Evolutionary conservation across 2,329 filamentous ascomycete species (phyloP), one percentile per base, ranked within the genome.

Genomic region (Ophiosphaerella korrae): DNA sequence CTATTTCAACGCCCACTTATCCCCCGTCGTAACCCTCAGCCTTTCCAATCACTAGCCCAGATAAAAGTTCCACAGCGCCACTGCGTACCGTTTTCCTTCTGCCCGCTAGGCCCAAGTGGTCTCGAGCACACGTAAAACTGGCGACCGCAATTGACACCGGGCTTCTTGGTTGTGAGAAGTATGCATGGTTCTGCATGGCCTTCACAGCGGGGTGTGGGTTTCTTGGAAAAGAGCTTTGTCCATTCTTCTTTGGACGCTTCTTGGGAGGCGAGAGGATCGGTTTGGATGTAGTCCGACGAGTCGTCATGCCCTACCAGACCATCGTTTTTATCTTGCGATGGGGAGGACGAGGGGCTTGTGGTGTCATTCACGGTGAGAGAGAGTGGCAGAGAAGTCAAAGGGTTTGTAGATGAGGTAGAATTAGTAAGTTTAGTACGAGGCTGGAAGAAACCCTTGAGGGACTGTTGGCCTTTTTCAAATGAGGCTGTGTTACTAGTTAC

Each of bases 21-120:
- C 18, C 3, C 18, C 3, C 2, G 3, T 3, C 18, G 18, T 3
- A 2, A 18, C 55, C 48, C 38, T 21, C 45, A 59, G 24, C 58
- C 49, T 67, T 82, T 84, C 84, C 82, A 86, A 66, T 87, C 84
- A 62, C 80, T 86, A 38, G 77, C 80, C 84, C 84, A 87, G 38
- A 86, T 91, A 63, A 97, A 97, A 0, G 91, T 96, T 2, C 82
- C 79, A 72, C 93, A 97, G 37, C 90, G 84, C 90, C 92, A 97
- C 68, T 94, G 82, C 0, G 91, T 92, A 2, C 87, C 88, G 52
- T 80, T 88, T 73, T 96, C 92, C 70, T 94, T 94, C 61, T 88
- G 84, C 0, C 92, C 94, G 21, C 87, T 89, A 1, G 92, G 92
- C 0, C 92, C 93, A 2, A 97, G 76, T 3, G 94, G 94, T 35